These are phyloP conservation scores for Pythium dissotocum DNA, from an alignment of 352 stramenopile genomes.

Conservation along the genomic window DNA sequence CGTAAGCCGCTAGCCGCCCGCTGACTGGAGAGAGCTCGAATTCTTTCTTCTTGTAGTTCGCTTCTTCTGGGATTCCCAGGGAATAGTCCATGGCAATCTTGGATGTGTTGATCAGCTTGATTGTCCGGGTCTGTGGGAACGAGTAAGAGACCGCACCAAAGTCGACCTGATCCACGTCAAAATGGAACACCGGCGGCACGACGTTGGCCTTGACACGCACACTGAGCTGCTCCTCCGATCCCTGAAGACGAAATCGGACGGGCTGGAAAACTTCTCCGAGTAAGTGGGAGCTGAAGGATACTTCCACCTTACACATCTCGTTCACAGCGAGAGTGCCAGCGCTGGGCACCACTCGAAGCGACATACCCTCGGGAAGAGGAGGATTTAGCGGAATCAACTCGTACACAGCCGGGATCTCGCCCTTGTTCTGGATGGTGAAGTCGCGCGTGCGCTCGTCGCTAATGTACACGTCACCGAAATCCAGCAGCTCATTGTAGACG, in stretches of 20 bases:
- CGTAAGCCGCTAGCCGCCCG: constrained; percentile 81
- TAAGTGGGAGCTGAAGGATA: constrained; percentile 86
- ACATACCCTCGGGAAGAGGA: constrained; percentile 34
- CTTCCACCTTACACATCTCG: constrained; percentile 78
- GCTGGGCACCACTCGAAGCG: constrained; percentile 46
- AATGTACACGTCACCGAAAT: constrained; percentile 96
- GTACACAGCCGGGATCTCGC: constrained; percentile 91
- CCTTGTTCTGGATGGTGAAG: constrained; percentile 93
- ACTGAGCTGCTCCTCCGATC: constrained; percentile 81
- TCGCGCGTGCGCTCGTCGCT: constrained; percentile 86
- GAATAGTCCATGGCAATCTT: constrained; percentile 92
- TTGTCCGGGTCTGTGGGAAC: constrained; percentile 70
- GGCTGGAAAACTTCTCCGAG: constrained; percentile 88
- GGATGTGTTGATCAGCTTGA: constrained; percentile 92
- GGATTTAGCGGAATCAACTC: constrained; percentile 50
- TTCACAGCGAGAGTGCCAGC: constrained; percentile 68
- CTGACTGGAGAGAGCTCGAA: constrained; percentile 78
- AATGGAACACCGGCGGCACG: constrained; percentile 93
- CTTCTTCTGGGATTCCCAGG: constrained; percentile 91
- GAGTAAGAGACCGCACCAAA: constrained; percentile 93
- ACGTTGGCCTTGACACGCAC: constrained; percentile 89
- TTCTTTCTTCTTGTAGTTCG: constrained; percentile 89
- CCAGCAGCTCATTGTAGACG: constrained; percentile 92
- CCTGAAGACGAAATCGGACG: constrained; percentile 85
- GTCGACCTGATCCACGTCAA: constrained; percentile 89